Evolutionary conservation across 495 filamentous ascomycete genomes (phyloP), one percentile per base, ranked within the genome.

Genomic region (Penicillium ochrochloron): DNA sequence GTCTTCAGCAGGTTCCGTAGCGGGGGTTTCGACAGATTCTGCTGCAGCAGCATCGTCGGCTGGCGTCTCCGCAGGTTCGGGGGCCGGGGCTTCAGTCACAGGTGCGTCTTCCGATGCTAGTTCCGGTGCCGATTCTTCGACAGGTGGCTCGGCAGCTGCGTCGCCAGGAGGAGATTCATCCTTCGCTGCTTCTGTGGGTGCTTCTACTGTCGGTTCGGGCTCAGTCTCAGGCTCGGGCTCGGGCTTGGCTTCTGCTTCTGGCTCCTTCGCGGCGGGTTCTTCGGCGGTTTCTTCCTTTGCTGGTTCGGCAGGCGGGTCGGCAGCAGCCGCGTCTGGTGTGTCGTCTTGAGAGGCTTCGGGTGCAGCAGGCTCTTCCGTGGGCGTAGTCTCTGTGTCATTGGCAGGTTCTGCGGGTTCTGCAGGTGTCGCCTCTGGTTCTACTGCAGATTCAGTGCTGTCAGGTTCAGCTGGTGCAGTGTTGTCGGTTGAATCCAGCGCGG

Each of bases 161-260:
- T 31, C 62, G 25, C 21, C 59, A 6, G 66, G 31, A 19, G 60
- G 41, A 42, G 39, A 54, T 17, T 67, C 66, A 57, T 56, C 64
- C 7, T 57, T 50, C 19, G 62, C 6, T 51, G 61, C 54, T 51
- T 61, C 65, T 34, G 51, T 55, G 5, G 65, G 35, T 12, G 44
- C 21, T 37, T 66, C 66, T 39, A 63, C 70, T 44, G 58, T 51
- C 42, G 59, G 33, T 52, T 61, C 52, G 8, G 63, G 42, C 25
- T 27, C 25, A 27, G 25, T 27, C 23, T 61, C 56, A 14, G 59
- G 31, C 41, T 61, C 55, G 5, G 63, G 33, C 23, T 65, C 62
- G 6, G 56, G 34, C 11, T 31, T 23, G 25, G 53, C 53, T 11
- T 52, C 48, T 17, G 48, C 48, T 51, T 51, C 62, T 19, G 44